Base-by-base conservation (phyloP, 495 filamentous ascomycete species). In the Penicillium egyptiacum region DNA sequence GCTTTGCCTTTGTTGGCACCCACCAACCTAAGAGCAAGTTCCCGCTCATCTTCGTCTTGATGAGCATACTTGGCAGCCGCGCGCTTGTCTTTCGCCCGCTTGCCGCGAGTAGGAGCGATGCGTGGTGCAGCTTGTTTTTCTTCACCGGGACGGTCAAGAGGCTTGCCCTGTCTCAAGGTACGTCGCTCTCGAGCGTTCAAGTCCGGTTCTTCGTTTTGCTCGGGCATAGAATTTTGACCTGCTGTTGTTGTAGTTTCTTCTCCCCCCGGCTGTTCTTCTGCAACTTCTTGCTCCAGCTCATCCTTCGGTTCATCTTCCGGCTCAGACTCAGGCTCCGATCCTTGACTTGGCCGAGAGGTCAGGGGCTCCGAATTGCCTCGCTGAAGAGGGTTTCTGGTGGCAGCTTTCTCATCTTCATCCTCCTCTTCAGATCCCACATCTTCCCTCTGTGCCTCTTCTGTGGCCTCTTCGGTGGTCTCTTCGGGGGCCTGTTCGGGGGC, bases 1-100 rank as follows among this genome's bases (percentile, higher is more conserved):
- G 79, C 76, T 57, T 80, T 78, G 53, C 70, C 77, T 1, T 84
- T 83, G 51, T 84, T 76, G 12, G 88, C 86, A 40, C 94, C 94
- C 11, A 96, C 85, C 16, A 97, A 78, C 16, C 83, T 81, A 66
- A 96, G 85, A 53, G 92, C 91, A 1, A 92, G 79, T 33, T 81
- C 83, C 40, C 92, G 89, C 60, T 98, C 94, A 66, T 94, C 92
- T 17, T 95, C 92, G 64, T 96, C 92, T 79, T 98, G 94, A 63
- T 95, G 80, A 31, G 90, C 91, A 70, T 98, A 98, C 73, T 97
- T 98, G 45, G 81, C 73, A 25, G 91, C 90, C 0, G 89, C 83
- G 65, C 95, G 96, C 76, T 94, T 96, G 44, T 84, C 83, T 67
- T 96, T 98, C 43, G 78, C 81, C 54, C 83, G 85, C 71, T 96